Evolutionary conservation across 352 stramenopile genomes (phyloP).

Genomic region (Elongisporangium prolatum): DNA sequence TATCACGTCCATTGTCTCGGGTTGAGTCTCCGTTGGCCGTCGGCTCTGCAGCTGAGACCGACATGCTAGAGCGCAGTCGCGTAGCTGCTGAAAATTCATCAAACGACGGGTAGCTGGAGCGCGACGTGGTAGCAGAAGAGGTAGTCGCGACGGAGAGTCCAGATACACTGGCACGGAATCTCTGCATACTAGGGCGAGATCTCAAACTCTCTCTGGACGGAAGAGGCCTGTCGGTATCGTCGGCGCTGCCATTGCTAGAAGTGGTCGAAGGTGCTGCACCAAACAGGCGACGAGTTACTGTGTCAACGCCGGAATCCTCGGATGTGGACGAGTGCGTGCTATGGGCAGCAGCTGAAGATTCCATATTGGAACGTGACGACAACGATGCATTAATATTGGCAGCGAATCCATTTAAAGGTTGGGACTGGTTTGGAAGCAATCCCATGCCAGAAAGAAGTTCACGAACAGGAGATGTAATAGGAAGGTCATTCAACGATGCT

Average conservation of each 20-base stretch:
- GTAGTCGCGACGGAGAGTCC: not conserved
- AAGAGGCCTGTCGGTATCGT: not conserved
- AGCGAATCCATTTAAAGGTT: not conserved
- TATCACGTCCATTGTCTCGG: not conserved
- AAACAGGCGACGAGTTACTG: constrained; percentile 53
- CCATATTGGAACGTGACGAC: constrained; percentile 3
- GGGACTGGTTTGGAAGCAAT: constrained; percentile 1
- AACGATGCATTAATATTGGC: constrained; percentile 1
- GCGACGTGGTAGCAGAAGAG: not conserved
- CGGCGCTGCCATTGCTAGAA: not conserved
- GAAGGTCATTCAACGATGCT: constrained; percentile 51
- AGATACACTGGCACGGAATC: not conserved
- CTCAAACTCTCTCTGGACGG: not conserved
- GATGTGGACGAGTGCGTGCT: not conserved
- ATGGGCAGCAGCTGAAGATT: not conserved
- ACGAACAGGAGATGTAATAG: constrained; percentile 44
- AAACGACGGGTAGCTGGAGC: not conserved
- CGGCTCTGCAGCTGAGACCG: not conserved
- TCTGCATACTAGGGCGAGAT: not conserved
- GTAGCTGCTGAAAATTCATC: not conserved
- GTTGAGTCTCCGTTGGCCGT: not conserved
- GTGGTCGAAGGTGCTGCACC: constrained; percentile 1
- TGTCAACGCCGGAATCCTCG: constrained; percentile 10
- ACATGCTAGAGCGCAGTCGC: not conserved
- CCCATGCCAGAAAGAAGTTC: constrained; percentile 42